Evolutionary conservation across 768 basidiomycete genomes (phyloP).

Genomic region (Calocybe gangraenosa): DNA sequence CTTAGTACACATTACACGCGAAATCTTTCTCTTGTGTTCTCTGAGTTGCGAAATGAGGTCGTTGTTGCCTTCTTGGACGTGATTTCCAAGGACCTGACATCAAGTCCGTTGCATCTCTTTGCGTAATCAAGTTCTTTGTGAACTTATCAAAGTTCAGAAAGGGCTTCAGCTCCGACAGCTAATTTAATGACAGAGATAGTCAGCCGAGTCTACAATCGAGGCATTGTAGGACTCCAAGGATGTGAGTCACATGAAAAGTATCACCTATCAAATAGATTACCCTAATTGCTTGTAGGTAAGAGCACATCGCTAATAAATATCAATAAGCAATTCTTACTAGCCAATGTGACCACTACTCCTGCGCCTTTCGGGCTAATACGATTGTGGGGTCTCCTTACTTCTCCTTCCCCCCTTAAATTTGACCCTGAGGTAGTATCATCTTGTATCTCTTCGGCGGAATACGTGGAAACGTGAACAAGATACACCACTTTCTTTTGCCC

Average conservation of each 20-base stretch:
- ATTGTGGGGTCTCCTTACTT: background rate
- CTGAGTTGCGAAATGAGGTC: slow-evolving; percentile 10
- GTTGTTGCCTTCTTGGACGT: slow-evolving; percentile 3
- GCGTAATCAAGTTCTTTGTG: background rate
- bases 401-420: background rate
- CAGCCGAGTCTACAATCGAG: slow-evolving; percentile 13
- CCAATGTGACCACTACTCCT: background rate
- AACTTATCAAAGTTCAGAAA: background rate
- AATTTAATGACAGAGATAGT: slow-evolving; percentile 10
- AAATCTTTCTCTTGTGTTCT: slow-evolving; percentile 8
- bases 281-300: slow-evolving; percentile 1
- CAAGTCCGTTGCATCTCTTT: background rate
- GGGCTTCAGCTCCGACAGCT: slow-evolving; percentile 2
- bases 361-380: background rate
- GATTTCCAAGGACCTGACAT: background rate
- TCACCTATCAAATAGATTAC: background rate
- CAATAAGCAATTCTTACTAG: background rate
- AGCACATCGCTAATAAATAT: slow-evolving; percentile 2
- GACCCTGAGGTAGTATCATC: background rate
- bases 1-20: slow-evolving; percentile 12
- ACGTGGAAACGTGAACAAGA: background rate
- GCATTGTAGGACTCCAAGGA: slow-evolving; percentile 5
- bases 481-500: slow-evolving; percentile 2
- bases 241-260: slow-evolving; percentile 1
- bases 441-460: slow-evolving; percentile 1